Base-by-base conservation (phyloP, 73 alveolate species). In the Blepharisma japonicum region DNA sequence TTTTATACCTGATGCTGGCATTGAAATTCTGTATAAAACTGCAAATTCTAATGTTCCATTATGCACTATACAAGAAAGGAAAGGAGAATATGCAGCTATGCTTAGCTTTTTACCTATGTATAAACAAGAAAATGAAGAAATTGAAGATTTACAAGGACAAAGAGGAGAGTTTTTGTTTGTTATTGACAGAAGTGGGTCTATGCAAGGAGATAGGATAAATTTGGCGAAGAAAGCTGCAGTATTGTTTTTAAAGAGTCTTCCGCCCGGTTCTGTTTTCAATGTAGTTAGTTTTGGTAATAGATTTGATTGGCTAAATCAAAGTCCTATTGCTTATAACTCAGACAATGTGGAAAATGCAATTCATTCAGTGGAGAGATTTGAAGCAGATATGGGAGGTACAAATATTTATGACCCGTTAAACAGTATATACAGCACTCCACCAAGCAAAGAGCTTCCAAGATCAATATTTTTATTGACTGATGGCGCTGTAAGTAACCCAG, bases 311-410 rank as follows among this genome's bases (percentile, higher is more conserved):
- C 45, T 84, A 46, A 84, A 83, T 79, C 91, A 77, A 7, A 71
- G 81, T 2, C 87, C 96, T 42, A 78, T 83, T 27, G 56, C 68
- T 32, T 87, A 87, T 70, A 85, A 78, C 68, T 81, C 84, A 77
- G 82, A 70, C 42, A 82, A 80, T 56, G 87, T 88, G 7, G 66
- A 83, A 51, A 4, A 14, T 0, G 93, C 91, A 47, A 25, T 89
- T 45, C 54, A 55, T 6, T 45, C 6, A 49, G 77, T 90, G 6
- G 49, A 82, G 14, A 49, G 45, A 2, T 55, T 90, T 45, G 50
- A 70, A n/a, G 93, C 96, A 6, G 56, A 83, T 78, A 21, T 93
- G 77, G 98, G 98, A 6, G 99, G 99, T 21, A 96, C 99, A 7
- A 88, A 91, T 66, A 86, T 96, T n/a, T 81, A 71, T 45, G 54